Base-by-base conservation (phyloP, 495 filamentous ascomycete species). In the Xylaria cubensis region DNA sequence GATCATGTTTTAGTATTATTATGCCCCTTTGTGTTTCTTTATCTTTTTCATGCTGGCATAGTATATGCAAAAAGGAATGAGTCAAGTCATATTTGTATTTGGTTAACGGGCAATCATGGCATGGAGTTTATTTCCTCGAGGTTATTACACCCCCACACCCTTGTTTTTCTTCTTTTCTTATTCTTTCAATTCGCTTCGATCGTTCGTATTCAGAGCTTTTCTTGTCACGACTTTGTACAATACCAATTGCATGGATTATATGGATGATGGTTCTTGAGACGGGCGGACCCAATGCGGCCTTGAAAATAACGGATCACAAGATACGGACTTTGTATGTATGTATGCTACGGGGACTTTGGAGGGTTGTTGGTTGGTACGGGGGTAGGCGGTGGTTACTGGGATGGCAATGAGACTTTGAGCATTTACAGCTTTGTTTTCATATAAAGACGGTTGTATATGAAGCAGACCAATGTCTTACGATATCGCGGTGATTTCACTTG, bases 1-100 rank as follows among this genome's bases (percentile, higher is more conserved):
- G 83, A 94, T 96, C 81, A 92, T 95, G 81, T 91, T 95, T 74
- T 97, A 81, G 75, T 69, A 61, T 62, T 69, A 61, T 62, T 61
- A 19, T 6, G 53, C 4, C 7, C 15, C 15, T 62, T 62, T 48
- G 3, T 69, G 0, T 69, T 50, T 19, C 19, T 44, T 59, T 26
- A 6, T 26, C n/a, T 56, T 17, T 56, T 56, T 56, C 1, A 53
- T 26, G 41, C 34, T 62, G 53, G 15, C 24, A 61, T 55, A 36
- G 53, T 62, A 32, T 50, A 59, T 61, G 15, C 39, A 50, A 69
- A 59, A 51, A 32, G 66, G 58, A 46, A 39, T 53, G 29, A 48
- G 36, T 36, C 9, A 9, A 44, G 17, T 39, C 39, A 69, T 46
- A 41, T 41, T 69, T 46, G 51, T 46, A 41, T 41, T 69, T 46